Percentiles rank a stretch among this genome's conserved stretches.
Conservation (phyloP, 208 protist genomes). For the Leishmania major region DNA sequence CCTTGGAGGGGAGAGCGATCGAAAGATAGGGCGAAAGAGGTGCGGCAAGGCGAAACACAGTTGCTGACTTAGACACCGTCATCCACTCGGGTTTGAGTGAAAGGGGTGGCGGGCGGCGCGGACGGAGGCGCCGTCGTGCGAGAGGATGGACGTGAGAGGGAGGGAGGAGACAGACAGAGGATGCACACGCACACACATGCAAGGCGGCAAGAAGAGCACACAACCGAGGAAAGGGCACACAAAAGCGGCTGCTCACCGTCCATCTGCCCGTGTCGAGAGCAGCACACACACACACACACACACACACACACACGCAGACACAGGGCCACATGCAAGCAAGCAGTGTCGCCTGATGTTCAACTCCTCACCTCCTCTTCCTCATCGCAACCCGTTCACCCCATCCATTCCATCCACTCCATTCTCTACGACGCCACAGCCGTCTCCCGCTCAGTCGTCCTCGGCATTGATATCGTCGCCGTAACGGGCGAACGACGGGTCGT, state of each 20-base stretch:
- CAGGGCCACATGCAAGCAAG: background rate
- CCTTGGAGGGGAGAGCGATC: background rate
- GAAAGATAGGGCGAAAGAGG: background rate
- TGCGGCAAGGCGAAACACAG: background rate
- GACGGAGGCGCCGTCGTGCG: background rate
- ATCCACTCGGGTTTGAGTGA: background rate
- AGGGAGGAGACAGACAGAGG: background rate
- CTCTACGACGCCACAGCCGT: background rate
- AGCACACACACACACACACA: background rate
- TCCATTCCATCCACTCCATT: background rate
- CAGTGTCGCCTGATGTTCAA: background rate
- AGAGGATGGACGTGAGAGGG: background rate
- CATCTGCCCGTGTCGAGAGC: background rate
- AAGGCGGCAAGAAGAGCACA: background rate
- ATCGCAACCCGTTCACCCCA: background rate
- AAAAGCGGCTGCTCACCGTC: background rate
- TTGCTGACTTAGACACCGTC: background rate
- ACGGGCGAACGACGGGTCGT: conserved; percentile 47
- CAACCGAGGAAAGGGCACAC: background rate
- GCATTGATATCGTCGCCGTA: conserved; percentile 47
- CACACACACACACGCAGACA: background rate
- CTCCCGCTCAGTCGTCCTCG: conserved; percentile 52
- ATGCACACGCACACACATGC: background rate
- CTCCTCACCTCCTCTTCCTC: background rate
- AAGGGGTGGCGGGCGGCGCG: no score